Conservation (phyloP, 306 rosid species). For the Macrotyloma uniflorum region DNA sequence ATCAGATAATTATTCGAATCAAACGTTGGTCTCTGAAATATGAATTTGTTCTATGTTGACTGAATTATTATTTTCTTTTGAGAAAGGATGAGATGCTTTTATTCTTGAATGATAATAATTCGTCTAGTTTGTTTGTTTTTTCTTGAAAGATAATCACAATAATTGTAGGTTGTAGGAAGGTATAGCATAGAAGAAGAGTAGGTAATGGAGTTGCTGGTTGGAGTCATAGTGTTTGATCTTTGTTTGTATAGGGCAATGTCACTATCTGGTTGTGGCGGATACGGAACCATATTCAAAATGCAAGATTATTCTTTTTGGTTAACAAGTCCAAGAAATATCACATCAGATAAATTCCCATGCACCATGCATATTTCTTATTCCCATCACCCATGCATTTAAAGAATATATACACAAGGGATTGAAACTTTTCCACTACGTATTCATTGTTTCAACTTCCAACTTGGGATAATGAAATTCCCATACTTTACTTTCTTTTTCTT, state of each 20-base stretch:
- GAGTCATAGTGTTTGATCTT: background rate
- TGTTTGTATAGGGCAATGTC: background rate
- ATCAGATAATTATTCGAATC: too few species aligned
- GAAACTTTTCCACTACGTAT: background rate
- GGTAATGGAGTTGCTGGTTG: background rate
- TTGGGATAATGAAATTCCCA: constrained; percentile 7
- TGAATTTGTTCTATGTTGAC: background rate
- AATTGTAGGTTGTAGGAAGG: background rate
- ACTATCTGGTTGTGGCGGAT: constrained; percentile 10
- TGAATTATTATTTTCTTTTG: background rate
- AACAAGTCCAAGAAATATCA: constrained; percentile 13
- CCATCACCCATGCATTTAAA: constrained; percentile 11
- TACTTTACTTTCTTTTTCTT: background rate
- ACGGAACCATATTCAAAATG: constrained; percentile 37
- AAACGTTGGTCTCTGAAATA: too few species aligned
- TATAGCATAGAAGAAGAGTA: too few species aligned
- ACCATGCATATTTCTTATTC: constrained; percentile 19
- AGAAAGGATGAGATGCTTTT: constrained; percentile 22
- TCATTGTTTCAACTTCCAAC: constrained; percentile 21
- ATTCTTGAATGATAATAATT: constrained; percentile 15
- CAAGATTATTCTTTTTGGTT: constrained; percentile 10
- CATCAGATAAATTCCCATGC: too few species aligned
- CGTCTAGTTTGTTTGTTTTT: background rate
- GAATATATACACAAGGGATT: background rate
- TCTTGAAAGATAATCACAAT: background rate